These are phyloP conservation scores for Pythium angustatum DNA, from an alignment of 352 stramenopile genomes.

Conservation along the genomic window DNA sequence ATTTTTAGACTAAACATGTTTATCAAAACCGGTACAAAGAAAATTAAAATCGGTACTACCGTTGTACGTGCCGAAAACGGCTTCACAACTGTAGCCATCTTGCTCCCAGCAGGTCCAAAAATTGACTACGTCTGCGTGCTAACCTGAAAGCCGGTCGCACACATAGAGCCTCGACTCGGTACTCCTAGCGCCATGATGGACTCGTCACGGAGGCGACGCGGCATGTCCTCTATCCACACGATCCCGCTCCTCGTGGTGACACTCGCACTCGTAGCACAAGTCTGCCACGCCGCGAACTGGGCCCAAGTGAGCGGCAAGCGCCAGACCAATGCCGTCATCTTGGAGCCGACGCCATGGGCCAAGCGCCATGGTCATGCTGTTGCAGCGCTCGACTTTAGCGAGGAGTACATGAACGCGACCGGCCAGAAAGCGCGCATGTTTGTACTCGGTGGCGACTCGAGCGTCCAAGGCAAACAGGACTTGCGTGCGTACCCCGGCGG, in stretches of 20 bases:
- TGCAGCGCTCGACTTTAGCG: slow-evolving; percentile 57
- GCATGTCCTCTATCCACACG: too few relatives aligned
- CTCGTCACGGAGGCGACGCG: too few relatives aligned
- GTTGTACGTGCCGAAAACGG: neutral
- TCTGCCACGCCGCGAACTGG: slow-evolving; percentile 49
- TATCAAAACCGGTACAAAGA: neutral
- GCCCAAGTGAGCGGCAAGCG: slow-evolving; percentile 66
- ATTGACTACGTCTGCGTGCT: neutral
- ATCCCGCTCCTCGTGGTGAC: neutral
- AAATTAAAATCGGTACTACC: neutral
- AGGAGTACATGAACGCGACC: slow-evolving; percentile 40
- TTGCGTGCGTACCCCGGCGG: slow-evolving; percentile 73
- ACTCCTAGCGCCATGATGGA: too few relatives aligned
- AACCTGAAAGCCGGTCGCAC: neutral
- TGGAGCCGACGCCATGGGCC: slow-evolving; percentile 58
- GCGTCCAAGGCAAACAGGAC: slow-evolving; percentile 63
- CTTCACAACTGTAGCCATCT: slow-evolving; percentile 9
- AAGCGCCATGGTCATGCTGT: slow-evolving; percentile 66
- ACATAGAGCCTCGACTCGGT: too few relatives aligned
- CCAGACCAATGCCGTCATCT: slow-evolving; percentile 55
- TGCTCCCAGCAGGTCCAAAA: neutral
- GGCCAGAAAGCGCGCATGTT: slow-evolving; percentile 66
- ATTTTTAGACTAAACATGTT: neutral
- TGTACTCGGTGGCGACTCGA: slow-evolving; percentile 69
- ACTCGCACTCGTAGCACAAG: too few relatives aligned